Conservation (phyloP, 2,329 filamentous ascomycete species). For the Ophiocordyceps camponoti-floridani region DNA sequence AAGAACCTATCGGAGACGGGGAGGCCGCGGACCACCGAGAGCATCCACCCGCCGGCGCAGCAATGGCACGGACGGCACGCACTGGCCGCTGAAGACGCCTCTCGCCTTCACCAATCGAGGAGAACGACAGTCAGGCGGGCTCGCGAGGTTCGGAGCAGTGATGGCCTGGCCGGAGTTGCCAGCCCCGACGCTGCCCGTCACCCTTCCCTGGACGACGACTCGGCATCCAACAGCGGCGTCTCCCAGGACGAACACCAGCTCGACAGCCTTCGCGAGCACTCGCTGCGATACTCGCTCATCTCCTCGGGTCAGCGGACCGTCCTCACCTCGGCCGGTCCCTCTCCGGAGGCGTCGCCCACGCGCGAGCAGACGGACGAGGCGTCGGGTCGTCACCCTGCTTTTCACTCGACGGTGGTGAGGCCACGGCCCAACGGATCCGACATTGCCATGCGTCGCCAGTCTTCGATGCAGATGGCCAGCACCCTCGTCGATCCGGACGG, state of each 20-base stretch:
- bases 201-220: constrained; percentile 32
- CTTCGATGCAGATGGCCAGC: constrained; percentile 25
- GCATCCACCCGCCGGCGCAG: constrained; percentile 13
- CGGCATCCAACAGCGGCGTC: constrained; percentile 35
- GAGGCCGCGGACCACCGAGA: constrained; percentile 24
- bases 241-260: constrained; percentile 42
- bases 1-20: constrained; percentile 43
- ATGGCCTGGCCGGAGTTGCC: constrained; percentile 3
- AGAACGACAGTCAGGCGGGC: neutral
- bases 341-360: constrained; percentile 37
- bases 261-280: constrained; percentile 37
- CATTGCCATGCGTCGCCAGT: constrained; percentile 31
- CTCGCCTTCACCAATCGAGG: constrained; percentile 14
- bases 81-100: constrained; percentile 26
- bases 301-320: constrained; percentile 44
- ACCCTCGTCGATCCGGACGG: constrained; percentile 19
- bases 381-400: constrained; percentile 3
- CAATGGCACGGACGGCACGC: constrained; percentile 27
- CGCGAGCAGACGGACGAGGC: constrained; percentile 25
- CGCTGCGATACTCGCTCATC: constrained; percentile 38
- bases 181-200: constrained; percentile 15
- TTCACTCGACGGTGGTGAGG: constrained; percentile 15
- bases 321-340: constrained; percentile 39
- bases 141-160: constrained; percentile 1
- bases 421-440: constrained; percentile 33